Evolutionary conservation across 257 asterid species (phyloP), one percentile per base, ranked within the genome.

Genomic region (Nicotiana tomentosiformis): DNA sequence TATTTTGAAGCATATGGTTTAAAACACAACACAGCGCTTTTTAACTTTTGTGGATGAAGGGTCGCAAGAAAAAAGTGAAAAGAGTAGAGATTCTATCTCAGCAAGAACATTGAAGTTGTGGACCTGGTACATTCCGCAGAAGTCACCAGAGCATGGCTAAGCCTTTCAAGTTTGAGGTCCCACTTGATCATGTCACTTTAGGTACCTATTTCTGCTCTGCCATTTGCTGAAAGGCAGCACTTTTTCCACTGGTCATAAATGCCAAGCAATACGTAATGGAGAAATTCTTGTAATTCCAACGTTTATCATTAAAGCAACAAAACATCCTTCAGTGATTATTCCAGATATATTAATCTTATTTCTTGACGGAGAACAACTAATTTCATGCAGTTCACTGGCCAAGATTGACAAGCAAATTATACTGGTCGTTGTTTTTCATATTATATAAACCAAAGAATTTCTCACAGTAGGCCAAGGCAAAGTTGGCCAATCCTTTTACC

Each of bases 131-230:
- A 20, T 68, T 68, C 23, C 77, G 35, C 18, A 37, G 14, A 78
- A n/a, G 60, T 60, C 12, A 60, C 58, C 72, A 60, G 37, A 20
- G 57, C 39, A 32, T 15, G 39, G 64, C 37, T 1, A 49, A 74
- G 64, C 80, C 26, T 74, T 74, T 74, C 80, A 74, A 72, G 15
- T 72, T 72, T 72, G 39, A 60, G 82, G 82, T 60, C 72, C 58
- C 82, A 60, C 72, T 43, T 58, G 20, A 37, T 37, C 82, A 60
- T 11, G 16, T 60, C 35, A 78, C 68, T 58, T 35, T 35, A 61
- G 26, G 37, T 37, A 58, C 37, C 82, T 60, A 79, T 60, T 37
- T 79, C 82, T 79, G 60, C 82, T 23, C 60, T 79, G 72, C 82
- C 82, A 60, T 79, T 78, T 14, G 72, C 69, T 60, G 82, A 58